These are phyloP conservation scores for Moricandia arvensis DNA, from an alignment of 345 rosid species.

Conservation along the genomic window DNA sequence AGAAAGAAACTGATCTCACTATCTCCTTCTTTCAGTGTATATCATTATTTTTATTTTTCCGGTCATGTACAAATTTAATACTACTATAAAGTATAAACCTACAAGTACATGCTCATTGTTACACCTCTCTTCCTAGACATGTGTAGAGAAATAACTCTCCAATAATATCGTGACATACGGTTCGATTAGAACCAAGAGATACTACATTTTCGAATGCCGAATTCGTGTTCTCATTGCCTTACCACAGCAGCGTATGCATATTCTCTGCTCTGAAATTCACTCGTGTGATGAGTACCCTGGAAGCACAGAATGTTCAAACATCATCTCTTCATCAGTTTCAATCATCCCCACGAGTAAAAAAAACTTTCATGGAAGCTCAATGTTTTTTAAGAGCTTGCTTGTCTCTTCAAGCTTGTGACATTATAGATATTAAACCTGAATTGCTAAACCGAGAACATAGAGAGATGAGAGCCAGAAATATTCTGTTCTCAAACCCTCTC, in stretches of 20 bases:
- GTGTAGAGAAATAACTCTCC: constrained; percentile 70
- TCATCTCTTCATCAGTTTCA: constrained; percentile 11
- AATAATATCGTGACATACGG: constrained; percentile 60
- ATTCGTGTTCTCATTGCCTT: constrained; percentile 20
- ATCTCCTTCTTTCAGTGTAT: too few species aligned
- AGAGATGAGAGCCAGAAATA: constrained; percentile 7
- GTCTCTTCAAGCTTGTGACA: not conserved
- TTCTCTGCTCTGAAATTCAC: constrained; percentile 47
- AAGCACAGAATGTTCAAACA: constrained; percentile 23
- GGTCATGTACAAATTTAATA: not conserved
- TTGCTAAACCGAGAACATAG: constrained; percentile 7
- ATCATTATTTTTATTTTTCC: not conserved
- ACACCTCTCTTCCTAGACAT: constrained; percentile 55
- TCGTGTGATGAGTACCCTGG: constrained; percentile 70
- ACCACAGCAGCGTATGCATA: constrained; percentile 93
- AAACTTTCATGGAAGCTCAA: not conserved
- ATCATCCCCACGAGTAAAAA: not conserved
- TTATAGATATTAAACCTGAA: not conserved
- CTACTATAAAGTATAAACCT: too few species aligned
- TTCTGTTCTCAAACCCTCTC: constrained; percentile 1
- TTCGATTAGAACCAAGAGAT: not conserved
- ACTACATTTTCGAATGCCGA: not conserved
- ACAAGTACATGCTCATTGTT: not conserved
- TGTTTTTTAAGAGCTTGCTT: not conserved
- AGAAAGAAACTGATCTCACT: too few species aligned